Percentiles rank a stretch among this genome's conserved stretches.
These are phyloP conservation scores for Nemania abortiva DNA, from an alignment of 2,329 filamentous ascomycete species.

Conservation along the genomic window DNA sequence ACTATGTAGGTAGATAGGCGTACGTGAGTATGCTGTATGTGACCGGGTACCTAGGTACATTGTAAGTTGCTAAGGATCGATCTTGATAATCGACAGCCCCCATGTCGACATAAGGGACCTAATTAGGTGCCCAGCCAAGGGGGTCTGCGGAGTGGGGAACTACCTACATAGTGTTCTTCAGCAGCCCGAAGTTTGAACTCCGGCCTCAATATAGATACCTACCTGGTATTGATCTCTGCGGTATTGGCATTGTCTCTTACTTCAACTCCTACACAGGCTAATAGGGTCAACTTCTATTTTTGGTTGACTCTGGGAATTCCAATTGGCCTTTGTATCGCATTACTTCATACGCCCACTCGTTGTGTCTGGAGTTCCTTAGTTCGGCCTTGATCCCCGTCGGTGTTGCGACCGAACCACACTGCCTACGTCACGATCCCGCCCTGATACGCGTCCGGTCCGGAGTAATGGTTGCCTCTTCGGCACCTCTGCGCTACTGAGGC, in stretches of 20 bases:
- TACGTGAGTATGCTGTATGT: too few species aligned
- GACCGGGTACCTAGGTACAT: background rate
- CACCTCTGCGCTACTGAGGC: constrained; percentile 11
- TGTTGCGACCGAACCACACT: constrained; percentile 17
- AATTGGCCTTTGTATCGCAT: background rate
- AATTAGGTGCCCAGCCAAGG: background rate
- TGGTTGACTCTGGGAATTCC: background rate
- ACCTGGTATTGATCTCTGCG: background rate
- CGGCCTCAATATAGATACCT: background rate
- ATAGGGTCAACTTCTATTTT: background rate
- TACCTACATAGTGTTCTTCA: background rate
- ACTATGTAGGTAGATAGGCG: too few species aligned
- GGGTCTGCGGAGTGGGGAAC: background rate
- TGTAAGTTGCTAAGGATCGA: background rate
- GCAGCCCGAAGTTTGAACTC: constrained; percentile 11
- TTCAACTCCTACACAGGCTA: background rate
- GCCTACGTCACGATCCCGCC: constrained; percentile 15
- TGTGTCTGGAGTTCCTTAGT: constrained; percentile 9
- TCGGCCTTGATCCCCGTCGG: constrained; percentile 1
- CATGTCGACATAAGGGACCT: background rate
- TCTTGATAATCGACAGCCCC: background rate
- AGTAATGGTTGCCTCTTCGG: constrained; percentile 31
- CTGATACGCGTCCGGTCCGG: constrained; percentile 17
- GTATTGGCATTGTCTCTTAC: background rate
- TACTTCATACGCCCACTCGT: background rate